Conservation (phyloP, 805 yeast species). For the Candida pini region DNA sequence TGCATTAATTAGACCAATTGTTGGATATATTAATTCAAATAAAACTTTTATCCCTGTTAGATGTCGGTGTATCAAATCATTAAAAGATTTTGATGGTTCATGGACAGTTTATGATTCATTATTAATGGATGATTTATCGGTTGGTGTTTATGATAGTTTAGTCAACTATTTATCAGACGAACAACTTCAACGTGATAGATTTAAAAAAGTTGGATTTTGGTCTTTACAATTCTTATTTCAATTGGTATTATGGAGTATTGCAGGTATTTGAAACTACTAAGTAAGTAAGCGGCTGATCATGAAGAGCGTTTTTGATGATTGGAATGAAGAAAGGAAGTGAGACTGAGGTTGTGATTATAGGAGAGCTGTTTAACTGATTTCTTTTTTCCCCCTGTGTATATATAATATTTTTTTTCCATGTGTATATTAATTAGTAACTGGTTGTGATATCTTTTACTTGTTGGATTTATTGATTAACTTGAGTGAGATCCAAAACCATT, state of each 20-base stretch:
- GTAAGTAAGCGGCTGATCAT: too few species aligned
- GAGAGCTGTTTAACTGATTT: too few species aligned
- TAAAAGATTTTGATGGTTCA: conserved; percentile 86
- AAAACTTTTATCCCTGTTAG: conserved; percentile 85
- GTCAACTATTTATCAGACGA: conserved; percentile 87
- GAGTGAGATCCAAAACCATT: too few species aligned
- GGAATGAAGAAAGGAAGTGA: too few species aligned
- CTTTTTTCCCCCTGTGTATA: too few species aligned
- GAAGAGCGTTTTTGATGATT: too few species aligned
- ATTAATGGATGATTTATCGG: conserved; percentile 85
- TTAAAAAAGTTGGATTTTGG: conserved; percentile 91
- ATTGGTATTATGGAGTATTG: conserved; percentile 73
- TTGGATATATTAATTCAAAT: conserved; percentile 87
- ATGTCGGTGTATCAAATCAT: conserved; percentile 72
- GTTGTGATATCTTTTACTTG: too few species aligned
- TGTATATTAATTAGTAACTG: too few species aligned
- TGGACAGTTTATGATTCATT: conserved; percentile 94
- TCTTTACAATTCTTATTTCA: conserved; percentile 80
- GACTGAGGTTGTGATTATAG: too few species aligned
- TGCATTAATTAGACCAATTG: conserved; percentile 90
- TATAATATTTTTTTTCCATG: too few species aligned
- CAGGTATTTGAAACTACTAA: conserved; percentile 36
- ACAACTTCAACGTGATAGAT: conserved; percentile 61
- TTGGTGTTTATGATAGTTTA: conserved; percentile 86
- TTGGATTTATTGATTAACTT: too few species aligned